A percentile compares a stretch with the other conserved stretches of the same genome.
phyloP scores from a whole-genome alignment of 2,329 filamentous ascomycete species.

The Clarireedia monteithiana region DNA sequence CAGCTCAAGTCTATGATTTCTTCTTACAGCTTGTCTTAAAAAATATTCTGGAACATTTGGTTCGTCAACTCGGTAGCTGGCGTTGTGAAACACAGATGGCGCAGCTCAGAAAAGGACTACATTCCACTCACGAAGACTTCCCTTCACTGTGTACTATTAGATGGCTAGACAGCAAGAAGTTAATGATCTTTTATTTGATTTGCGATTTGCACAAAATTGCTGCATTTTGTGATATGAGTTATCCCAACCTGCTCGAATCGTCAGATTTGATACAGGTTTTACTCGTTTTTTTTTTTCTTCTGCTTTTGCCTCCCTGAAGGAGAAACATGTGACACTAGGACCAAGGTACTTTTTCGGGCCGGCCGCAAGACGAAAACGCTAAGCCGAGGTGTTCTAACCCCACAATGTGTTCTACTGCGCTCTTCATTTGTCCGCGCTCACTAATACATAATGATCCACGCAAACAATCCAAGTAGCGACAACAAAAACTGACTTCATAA shows the following conservation, averaged over 20 bases:
- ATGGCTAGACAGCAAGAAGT: neutral
- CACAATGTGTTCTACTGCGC: neutral
- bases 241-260: no score
- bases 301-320: no score
- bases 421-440: neutral
- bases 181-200: neutral
- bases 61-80: neutral
- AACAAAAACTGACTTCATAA: neutral
- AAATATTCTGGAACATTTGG: slow-evolving; percentile 3
- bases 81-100: neutral
- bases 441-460: neutral
- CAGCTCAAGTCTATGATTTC: slow-evolving; percentile 9
- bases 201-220: no score
- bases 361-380: neutral
- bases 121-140: neutral
- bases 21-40: slow-evolving; percentile 22
- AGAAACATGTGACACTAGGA: neutral
- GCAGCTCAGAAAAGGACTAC: neutral
- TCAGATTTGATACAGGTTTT: no score
- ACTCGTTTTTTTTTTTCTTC: no score
- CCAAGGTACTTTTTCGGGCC: neutral
- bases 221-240: no score
- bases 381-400: slow-evolving; percentile 7
- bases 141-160: neutral
- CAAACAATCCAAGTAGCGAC: neutral